Percentiles rank a stretch among this genome's conserved stretches.
Conservation (phyloP, 1,284 basidiomycete genomes). For the Papiliotrema laurentii region DNA sequence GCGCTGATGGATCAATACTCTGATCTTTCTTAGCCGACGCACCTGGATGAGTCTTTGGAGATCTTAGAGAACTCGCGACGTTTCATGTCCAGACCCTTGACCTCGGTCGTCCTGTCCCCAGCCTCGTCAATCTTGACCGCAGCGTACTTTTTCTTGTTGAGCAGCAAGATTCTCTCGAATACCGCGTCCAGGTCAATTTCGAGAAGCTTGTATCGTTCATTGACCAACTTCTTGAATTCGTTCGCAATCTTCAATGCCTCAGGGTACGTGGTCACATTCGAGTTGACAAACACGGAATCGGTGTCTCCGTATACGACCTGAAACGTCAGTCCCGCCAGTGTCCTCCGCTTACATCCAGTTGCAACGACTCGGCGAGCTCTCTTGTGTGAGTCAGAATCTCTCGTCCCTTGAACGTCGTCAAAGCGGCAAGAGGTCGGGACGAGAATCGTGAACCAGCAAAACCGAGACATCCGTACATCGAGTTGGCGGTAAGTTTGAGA, state of each 20-base stretch:
- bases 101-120: constrained; percentile 69
- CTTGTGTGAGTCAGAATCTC: constrained; percentile 93
- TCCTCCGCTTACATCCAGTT: constrained; percentile 70
- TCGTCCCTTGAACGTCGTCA: constrained; percentile 97
- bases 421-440: constrained; percentile 89
- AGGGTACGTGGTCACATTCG: constrained; percentile 79
- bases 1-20: constrained; percentile 58
- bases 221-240: constrained; percentile 92
- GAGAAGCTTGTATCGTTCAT: constrained; percentile 88
- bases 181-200: constrained; percentile 96
- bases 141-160: constrained; percentile 99
- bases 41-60: constrained; percentile 91
- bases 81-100: constrained; percentile 99
- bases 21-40: constrained; percentile 48
- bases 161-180: constrained; percentile 84
- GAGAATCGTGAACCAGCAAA: constrained; percentile 97
- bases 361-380: constrained; percentile 84
- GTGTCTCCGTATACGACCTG: constrained; percentile 99
- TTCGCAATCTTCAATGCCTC: constrained; percentile 88
- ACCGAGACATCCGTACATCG: constrained; percentile 99
- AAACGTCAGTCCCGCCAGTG: neutral
- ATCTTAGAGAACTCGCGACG: constrained; percentile 89
- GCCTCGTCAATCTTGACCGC: constrained; percentile 88
- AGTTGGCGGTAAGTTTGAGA: constrained; percentile 96
- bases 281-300: constrained; percentile 98